A percentile compares a stretch with the other conserved stretches of the same genome.
phyloP scores from a whole-genome alignment of 441 rosid species.

The Melastoma candidum region DNA sequence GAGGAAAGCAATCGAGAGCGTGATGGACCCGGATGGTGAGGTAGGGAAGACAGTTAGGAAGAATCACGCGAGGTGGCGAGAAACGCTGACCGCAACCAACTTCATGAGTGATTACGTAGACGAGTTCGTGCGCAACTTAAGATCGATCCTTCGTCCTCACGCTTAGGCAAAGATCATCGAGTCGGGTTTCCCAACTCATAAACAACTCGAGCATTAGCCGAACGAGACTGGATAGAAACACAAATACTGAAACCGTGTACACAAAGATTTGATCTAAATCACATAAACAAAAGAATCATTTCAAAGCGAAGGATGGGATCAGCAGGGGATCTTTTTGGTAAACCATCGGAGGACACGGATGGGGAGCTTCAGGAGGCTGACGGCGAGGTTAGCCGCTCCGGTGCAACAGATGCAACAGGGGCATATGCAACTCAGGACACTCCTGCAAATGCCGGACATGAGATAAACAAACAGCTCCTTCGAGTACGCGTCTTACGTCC shows the following conservation, averaged over 20 bases:
- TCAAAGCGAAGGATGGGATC: background rate
- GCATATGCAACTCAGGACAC: constrained; percentile 66
- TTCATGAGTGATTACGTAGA: no score
- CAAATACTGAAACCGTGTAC: background rate
- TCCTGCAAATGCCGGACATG: constrained; percentile 27
- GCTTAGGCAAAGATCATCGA: no score
- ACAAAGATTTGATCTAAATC: no score
- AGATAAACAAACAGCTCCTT: background rate
- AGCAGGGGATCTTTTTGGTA: constrained; percentile 63
- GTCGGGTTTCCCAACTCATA: no score
- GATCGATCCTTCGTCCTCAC: no score
- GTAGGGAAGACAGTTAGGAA: background rate
- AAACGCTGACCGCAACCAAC: background rate
- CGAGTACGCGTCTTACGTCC: no score
- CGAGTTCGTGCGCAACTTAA: background rate
- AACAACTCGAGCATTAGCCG: no score
- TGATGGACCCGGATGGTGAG: background rate
- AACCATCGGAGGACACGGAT: constrained; percentile 60
- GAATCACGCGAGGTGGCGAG: background rate
- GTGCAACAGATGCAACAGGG: constrained; percentile 74
- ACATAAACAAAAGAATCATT: no score
- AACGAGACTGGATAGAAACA: background rate
- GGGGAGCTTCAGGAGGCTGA: constrained; percentile 64
- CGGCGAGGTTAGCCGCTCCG: constrained; percentile 54
- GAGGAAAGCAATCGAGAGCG: background rate